These are phyloP conservation scores for Xylaria curta DNA, from an alignment of 495 filamentous ascomycete species.

Conservation along the genomic window DNA sequence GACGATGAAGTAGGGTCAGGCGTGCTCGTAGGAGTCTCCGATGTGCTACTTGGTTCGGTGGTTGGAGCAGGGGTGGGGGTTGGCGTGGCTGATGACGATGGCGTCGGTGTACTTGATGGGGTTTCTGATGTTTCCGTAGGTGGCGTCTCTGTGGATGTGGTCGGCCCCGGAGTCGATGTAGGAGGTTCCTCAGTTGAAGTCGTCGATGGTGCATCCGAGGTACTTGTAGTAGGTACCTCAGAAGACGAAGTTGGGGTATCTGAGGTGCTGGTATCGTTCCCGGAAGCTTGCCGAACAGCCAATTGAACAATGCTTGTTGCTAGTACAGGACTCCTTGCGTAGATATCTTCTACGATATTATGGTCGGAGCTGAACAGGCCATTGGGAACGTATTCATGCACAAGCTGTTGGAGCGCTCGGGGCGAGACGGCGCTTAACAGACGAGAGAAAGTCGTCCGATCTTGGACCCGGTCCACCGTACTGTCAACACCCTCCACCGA, in stretches of 20 bases:
- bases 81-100: slow-evolving; percentile 19
- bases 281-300: slow-evolving; percentile 45
- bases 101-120: slow-evolving; percentile 26
- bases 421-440: slow-evolving; percentile 45
- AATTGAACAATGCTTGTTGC: slow-evolving; percentile 46
- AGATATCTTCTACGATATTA: slow-evolving; percentile 42
- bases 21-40: neutral
- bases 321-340: slow-evolving; percentile 38
- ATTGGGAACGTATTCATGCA: slow-evolving; percentile 48
- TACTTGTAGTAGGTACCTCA: slow-evolving; percentile 22
- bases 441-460: slow-evolving; percentile 42
- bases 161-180: slow-evolving; percentile 17
- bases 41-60: slow-evolving; percentile 21
- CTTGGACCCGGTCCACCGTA: slow-evolving; percentile 20
- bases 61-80: slow-evolving; percentile 24
- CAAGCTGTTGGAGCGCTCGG: slow-evolving; percentile 45
- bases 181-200: slow-evolving; percentile 7
- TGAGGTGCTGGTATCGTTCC: slow-evolving; percentile 35
- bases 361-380: slow-evolving; percentile 46
- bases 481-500: slow-evolving; percentile 24
- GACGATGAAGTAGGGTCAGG: slow-evolving; percentile 16
- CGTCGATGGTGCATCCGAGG: slow-evolving; percentile 10
- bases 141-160: slow-evolving; percentile 16
- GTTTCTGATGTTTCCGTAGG: slow-evolving; percentile 19
- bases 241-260: slow-evolving; percentile 25